These are phyloP conservation scores for Colletotrichum lentis DNA, from an alignment of 2,329 filamentous ascomycete species.

Conservation along the genomic window DNA sequence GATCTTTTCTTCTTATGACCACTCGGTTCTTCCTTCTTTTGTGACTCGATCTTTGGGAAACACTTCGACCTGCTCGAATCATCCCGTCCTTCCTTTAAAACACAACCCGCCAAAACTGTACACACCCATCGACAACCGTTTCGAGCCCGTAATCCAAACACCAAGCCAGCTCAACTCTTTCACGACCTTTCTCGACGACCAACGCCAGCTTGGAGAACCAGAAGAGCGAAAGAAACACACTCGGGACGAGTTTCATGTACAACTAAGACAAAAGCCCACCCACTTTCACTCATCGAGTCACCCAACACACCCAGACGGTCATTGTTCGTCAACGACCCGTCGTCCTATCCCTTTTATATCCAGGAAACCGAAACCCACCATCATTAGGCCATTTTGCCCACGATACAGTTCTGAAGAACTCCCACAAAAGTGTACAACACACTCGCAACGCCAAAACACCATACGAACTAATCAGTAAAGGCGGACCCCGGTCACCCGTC, in stretches of 20 bases:
- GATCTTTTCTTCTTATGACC: constrained; percentile 58
- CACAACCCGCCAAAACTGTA: constrained; percentile 11
- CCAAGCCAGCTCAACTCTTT: constrained; percentile 42
- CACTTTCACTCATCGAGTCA: constrained; percentile 38
- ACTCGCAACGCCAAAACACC: constrained; percentile 18
- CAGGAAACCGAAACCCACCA: constrained; percentile 29
- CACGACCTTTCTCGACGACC: constrained; percentile 42
- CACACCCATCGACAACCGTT: constrained; percentile 38
- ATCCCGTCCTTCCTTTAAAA: constrained; percentile 57
- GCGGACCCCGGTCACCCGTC: constrained; percentile 20
- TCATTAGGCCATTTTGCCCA: constrained; percentile 48
- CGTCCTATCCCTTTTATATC: constrained; percentile 56
- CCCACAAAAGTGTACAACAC: constrained; percentile 41
- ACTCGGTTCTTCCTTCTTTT: constrained; percentile 61
- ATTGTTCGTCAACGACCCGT: constrained; percentile 47
- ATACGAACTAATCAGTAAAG: constrained; percentile 22
- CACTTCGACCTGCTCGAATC: constrained; percentile 44
- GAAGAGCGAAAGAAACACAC: constrained; percentile 31
- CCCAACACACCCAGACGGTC: constrained; percentile 32
- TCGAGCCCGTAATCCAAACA: constrained; percentile 44
- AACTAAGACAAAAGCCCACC: constrained; percentile 40
- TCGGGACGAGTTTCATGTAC: constrained; percentile 48
- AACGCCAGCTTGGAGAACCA: constrained; percentile 31
- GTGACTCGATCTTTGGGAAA: constrained; percentile 56
- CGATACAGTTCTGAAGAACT: constrained; percentile 41